These are phyloP conservation scores for Dovyalis caffra DNA, from an alignment of 345 rosid species.

Conservation along the genomic window DNA sequence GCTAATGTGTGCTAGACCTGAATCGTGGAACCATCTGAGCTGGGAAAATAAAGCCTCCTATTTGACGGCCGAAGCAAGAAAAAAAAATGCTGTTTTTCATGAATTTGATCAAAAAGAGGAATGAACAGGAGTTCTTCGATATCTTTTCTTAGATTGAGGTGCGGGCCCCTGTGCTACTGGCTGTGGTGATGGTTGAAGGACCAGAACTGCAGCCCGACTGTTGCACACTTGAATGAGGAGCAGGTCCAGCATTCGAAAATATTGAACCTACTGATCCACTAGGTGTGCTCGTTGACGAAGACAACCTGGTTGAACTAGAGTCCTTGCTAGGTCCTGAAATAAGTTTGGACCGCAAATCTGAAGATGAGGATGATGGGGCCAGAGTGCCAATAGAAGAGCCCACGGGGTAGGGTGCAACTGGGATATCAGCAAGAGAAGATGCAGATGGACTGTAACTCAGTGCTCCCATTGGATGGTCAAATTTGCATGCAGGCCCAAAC, in stretches of 20 bases:
- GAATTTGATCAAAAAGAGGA: conserved; percentile 33
- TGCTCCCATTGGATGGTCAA: conserved; percentile 64
- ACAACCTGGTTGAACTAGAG: conserved; percentile 45
- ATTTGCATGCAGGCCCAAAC: conserved; percentile 48
- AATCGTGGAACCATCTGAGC: conserved; percentile 30
- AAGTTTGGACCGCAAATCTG: conserved; percentile 59
- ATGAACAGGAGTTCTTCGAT: conserved; percentile 22
- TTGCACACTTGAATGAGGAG: conserved; percentile 34
- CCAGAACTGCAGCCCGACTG: conserved; percentile 47
- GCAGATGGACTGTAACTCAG: conserved; percentile 72
- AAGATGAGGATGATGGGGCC: conserved; percentile 64
- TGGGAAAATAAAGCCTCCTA: conserved; percentile 39
- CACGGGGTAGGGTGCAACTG: conserved; percentile 64
- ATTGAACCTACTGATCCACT: conserved; percentile 44
- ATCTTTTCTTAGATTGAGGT: conserved; percentile 32
- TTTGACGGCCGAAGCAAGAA: conserved; percentile 29
- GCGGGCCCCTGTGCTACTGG: conserved; percentile 21
- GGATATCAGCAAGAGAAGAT: conserved; percentile 78
- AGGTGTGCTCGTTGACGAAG: conserved; percentile 39
- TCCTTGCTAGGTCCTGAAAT: conserved; percentile 49
- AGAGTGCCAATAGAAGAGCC: conserved; percentile 67
- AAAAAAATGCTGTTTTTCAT: conserved; percentile 16
- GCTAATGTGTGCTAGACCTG: conserved; percentile 41
- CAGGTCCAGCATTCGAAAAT: conserved; percentile 34
- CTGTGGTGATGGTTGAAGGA: conserved; percentile 32